Percentiles rank a stretch among this genome's conserved stretches.
These are phyloP conservation scores for Sphaerulina musiva DNA, from an alignment of 2,329 filamentous ascomycete species.

Conservation along the genomic window DNA sequence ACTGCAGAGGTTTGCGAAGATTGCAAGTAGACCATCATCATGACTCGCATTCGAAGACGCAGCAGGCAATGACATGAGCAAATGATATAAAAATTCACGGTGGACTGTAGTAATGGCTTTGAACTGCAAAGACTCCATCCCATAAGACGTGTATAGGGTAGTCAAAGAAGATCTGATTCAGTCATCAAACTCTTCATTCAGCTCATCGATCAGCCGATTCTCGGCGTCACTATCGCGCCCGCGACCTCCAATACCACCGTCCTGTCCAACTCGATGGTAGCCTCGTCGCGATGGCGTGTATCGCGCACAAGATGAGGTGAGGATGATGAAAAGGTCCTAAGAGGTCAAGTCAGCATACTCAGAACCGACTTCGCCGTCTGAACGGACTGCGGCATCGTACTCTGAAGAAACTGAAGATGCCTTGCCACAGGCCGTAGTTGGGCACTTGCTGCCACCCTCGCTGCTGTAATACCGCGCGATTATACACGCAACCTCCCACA, in stretches of 20 bases:
- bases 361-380: conserved; percentile 4
- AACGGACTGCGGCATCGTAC: conserved; percentile 43
- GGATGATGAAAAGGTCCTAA: conserved; percentile 57
- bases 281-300: conserved; percentile 59
- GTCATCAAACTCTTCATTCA: conserved; percentile 97
- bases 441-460: conserved; percentile 92
- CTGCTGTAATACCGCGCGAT: conserved; percentile 88
- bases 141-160: neutral
- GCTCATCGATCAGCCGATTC: conserved; percentile 87
- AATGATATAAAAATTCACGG: no score
- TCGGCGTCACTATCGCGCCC: conserved; percentile 63
- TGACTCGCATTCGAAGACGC: neutral
- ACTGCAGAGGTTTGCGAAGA: conserved; percentile 10
- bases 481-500: conserved; percentile 89
- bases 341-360: conserved; percentile 11
- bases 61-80: neutral
- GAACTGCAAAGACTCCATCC: neutral
- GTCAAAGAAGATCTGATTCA: conserved; percentile 20
- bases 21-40: conserved; percentile 4
- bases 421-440: conserved; percentile 88
- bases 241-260: conserved; percentile 43
- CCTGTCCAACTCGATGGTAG: conserved; percentile 57
- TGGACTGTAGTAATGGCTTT: no score
- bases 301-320: conserved; percentile 62
- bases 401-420: conserved; percentile 75